Base-by-base conservation (phyloP, 805 yeast genomes). In the Wickerhamomyces kurtzmanii region DNA sequence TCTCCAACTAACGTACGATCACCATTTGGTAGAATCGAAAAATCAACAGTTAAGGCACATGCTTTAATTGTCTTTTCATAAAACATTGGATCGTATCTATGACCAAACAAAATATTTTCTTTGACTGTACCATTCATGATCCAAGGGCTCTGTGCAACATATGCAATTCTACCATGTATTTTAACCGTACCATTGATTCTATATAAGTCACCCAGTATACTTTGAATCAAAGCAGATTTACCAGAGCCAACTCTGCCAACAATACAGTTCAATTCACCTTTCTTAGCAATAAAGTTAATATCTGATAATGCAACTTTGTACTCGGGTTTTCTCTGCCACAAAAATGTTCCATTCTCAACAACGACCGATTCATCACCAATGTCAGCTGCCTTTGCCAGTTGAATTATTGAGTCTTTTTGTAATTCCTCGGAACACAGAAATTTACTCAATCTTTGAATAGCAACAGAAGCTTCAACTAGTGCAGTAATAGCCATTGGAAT, bases 111-210 rank as follows among this genome's bases (percentile, higher is more conserved):
- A 46, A 91, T 83, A 48, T 91, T 91, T 17, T 91, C 96, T 42
- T 72, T 79, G 5, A 91, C 89, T 4, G 93, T 66, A 20, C 94
- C 97, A 49, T 91, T 91, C 81, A 86, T 80, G 38, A 91, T 86
- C 98, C 98, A 91, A 2, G 98, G 93, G 22, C 81, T 75, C 55
- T 87, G 97, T 3, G 94, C 76, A 23, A 81, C 94, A 51, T 87
- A 89, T 0, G 96, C 96, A 20, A 83, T 63, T 26, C 70, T 64
- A 23, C 96, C 97, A 47, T 69, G 77, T 8, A 78, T 69, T 12
- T 62, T 60, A 5, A 82, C 87, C 13, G 67, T 57, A 23, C 97
- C 97, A 28, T 71, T 67, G 12, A 75, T 64, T 51, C 80, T 78
- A 51, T 79, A 73, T 38, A 87, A 62, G 43, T 86, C 93, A 37